Evolutionary conservation across 345 rosid genomes (phyloP).

Genomic region (Camelina neglecta): DNA sequence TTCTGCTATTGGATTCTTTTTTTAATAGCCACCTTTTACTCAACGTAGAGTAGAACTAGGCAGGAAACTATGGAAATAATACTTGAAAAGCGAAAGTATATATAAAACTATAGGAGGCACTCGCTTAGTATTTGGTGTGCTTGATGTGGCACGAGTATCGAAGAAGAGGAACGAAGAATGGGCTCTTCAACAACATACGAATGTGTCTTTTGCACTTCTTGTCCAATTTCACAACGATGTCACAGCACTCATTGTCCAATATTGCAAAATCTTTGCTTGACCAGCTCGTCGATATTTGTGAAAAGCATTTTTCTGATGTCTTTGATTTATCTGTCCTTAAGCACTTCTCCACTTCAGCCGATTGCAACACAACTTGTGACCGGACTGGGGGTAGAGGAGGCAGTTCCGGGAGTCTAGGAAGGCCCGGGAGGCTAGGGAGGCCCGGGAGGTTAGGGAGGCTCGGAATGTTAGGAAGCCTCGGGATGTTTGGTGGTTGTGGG

Average conservation of each 20-base stretch:
- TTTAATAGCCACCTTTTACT: neutral
- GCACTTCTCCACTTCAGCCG: constrained; percentile 16
- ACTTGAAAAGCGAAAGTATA: neutral
- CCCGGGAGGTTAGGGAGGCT: neutral
- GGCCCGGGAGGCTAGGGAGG: neutral
- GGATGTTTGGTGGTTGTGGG: neutral
- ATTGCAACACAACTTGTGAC: neutral
- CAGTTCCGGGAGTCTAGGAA: neutral
- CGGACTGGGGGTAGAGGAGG: neutral
- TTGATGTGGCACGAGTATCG: constrained; percentile 23
- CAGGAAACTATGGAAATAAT: neutral
- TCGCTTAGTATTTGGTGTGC: neutral
- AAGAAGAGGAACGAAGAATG: constrained; percentile 16
- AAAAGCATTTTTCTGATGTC: constrained; percentile 5
- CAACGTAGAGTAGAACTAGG: neutral
- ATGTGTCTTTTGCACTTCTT: constrained; percentile 11
- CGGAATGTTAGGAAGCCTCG: neutral
- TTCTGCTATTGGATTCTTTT: neutral
- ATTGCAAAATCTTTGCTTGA: constrained; percentile 9
- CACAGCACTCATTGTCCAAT: constrained; percentile 20
- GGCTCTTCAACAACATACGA: constrained; percentile 16
- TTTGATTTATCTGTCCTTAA: neutral
- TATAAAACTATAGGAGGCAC: neutral
- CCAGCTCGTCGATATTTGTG: constrained; percentile 13
- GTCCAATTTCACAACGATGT: constrained; percentile 7